These are phyloP conservation scores for Megacollybia platyphylla DNA, from an alignment of 1,284 basidiomycete species.

Conservation along the genomic window DNA sequence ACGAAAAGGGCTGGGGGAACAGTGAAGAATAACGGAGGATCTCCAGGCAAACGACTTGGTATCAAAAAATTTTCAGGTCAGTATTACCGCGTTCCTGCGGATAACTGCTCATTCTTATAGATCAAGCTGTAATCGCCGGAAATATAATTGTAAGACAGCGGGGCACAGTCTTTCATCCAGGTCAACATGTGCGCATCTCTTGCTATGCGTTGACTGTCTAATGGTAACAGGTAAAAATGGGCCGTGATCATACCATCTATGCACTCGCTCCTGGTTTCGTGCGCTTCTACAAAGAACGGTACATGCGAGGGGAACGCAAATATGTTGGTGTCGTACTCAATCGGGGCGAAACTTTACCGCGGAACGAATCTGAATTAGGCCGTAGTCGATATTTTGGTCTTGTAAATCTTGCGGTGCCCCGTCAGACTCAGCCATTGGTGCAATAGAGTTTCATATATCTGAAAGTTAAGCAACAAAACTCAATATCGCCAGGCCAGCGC, in stretches of 20 bases:
- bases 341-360: conserved; percentile 72
- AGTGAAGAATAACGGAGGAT: conserved; percentile 83
- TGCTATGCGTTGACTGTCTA: conserved; percentile 1
- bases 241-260: conserved; percentile 86
- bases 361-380: conserved; percentile 60
- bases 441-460: no score
- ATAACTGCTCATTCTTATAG: conserved; percentile 17
- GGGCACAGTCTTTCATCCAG: conserved; percentile 82
- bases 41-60: conserved; percentile 82
- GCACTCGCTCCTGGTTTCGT: conserved; percentile 83
- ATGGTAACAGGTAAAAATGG: conserved; percentile 63
- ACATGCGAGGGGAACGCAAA: conserved; percentile 57
- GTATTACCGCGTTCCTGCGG: conserved; percentile 11
- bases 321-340: conserved; percentile 76
- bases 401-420: conserved; percentile 32
- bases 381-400: conserved; percentile 69
- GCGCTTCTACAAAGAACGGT: conserved; percentile 77
- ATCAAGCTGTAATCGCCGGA: conserved; percentile 82
- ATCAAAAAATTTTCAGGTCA: conserved; percentile 89
- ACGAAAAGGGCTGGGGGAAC: conserved; percentile 92
- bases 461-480: background rate
- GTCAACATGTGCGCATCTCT: conserved; percentile 57
- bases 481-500: background rate
- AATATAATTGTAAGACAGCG: conserved; percentile 91
- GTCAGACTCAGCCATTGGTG: no score